phyloP scores from a whole-genome alignment of 208 protist genomes.

The Leishmania amazonensis region DNA sequence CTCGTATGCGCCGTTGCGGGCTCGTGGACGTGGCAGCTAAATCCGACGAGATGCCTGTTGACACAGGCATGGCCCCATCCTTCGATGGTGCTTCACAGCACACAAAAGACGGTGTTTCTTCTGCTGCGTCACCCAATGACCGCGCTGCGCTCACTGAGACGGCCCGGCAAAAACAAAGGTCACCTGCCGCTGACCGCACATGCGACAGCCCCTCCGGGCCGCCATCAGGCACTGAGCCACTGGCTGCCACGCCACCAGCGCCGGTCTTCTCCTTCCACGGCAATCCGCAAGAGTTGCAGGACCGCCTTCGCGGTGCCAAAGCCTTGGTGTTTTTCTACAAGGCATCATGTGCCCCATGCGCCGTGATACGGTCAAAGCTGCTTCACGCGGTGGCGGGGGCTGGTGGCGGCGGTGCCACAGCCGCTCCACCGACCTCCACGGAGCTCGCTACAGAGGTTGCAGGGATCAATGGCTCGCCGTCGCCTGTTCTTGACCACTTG shows the following conservation, averaged over 20 bases:
- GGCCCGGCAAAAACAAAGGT: too few relatives aligned
- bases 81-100: background rate
- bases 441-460: background rate
- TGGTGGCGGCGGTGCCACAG: background rate
- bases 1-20: background rate
- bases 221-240: background rate
- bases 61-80: background rate
- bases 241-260: background rate
- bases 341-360: conserved; percentile 64
- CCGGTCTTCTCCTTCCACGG: conserved; percentile 57
- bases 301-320: conserved; percentile 31
- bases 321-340: conserved; percentile 87
- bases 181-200: background rate
- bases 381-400: conserved; percentile 33
- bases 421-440: too few relatives aligned
- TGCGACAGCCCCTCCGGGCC: background rate
- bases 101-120: background rate
- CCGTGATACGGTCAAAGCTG: conserved; percentile 50
- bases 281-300: conserved; percentile 45
- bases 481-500: background rate
- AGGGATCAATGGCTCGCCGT: background rate
- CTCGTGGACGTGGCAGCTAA: background rate
- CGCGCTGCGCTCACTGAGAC: background rate
- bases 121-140: background rate
- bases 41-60: background rate